Evolutionary conservation across 305 asterid genomes (phyloP), one percentile per base, ranked within the genome.

Genomic region (Ilex paraguariensis): DNA sequence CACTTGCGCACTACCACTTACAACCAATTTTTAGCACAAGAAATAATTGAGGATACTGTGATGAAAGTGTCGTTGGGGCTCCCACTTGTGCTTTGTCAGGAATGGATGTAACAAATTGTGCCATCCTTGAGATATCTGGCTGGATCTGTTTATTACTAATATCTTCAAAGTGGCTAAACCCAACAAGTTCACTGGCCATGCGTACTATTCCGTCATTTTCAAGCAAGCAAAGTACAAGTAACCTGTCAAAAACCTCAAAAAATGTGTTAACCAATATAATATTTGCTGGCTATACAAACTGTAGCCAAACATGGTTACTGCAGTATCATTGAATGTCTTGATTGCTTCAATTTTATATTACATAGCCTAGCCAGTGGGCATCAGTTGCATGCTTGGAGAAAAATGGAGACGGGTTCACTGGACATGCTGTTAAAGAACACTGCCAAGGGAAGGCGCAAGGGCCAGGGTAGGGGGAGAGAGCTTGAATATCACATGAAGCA

Each of bases 71-170:
- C 66, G 82, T 36, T 11, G 93, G 84, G 60, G 87, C 82, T 61
- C 83, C 85, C 15, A 72, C 78, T 68, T 87, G 83, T 71, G 95
- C 87, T 83, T 90, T 93, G 82, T 93, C 97, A 54, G 99, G 96
- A 78, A 90, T 82, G 65, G 96, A 90, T 49, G 95, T 79, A 74
- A 93, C 75, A 69, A 90, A 85, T 78, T 86, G 95, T 61, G 90
- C 81, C 62, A 70, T 74, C 77, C 65, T 65, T 15, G 87, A 82
- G 66, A 80, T 73, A 61, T 73, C 72, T 75, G 77, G 84, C 87
- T 73, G 81, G 51, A 73, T 71, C 63, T 83, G 83, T 64, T 87
- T 89, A 70, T 65, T 77, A 62, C 80, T 60, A 65, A 60, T 66
- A 52, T 78, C 85, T 76, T 80, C 83, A 75, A 67, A 65, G 57